These are phyloP conservation scores for Hebeloma cylindrosporum DNA, from an alignment of 768 basidiomycete species.

Conservation along the genomic window DNA sequence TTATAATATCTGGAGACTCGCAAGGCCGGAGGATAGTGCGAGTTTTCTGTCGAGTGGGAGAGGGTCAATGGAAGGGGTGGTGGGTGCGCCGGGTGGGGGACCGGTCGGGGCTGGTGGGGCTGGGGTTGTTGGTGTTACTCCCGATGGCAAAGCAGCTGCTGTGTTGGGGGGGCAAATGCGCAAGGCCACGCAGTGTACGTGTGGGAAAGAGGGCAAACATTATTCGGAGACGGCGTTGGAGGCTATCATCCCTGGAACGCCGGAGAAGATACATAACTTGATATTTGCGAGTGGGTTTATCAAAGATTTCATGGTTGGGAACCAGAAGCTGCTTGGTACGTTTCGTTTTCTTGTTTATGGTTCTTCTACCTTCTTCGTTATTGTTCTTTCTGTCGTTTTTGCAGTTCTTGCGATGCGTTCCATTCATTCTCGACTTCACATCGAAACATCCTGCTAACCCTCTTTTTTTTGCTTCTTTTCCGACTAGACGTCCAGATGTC, in stretches of 20 bases:
- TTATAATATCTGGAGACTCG: conserved; percentile 91
- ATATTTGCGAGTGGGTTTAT: conserved; percentile 96
- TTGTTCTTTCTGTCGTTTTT: too few relatives aligned
- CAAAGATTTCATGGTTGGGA: conserved; percentile 88
- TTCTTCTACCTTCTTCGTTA: background rate
- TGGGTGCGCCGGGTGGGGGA: conserved; percentile 17
- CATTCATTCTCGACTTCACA: conserved; percentile 49
- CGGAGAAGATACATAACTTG: conserved; percentile 93
- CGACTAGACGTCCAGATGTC: conserved; percentile 87
- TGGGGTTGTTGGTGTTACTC: conserved; percentile 14
- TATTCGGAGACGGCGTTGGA: conserved; percentile 76
- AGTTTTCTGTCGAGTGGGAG: conserved; percentile 37
- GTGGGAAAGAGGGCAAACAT: conserved; percentile 70
- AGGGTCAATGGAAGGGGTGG: conserved; percentile 34
- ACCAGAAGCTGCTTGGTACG: conserved; percentile 87
- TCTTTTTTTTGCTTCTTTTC: background rate
- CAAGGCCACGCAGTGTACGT: conserved; percentile 73
- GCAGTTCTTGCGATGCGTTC: background rate
- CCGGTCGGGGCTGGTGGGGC: conserved; percentile 18
- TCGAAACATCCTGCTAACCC: too few relatives aligned
- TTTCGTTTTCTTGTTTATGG: conserved; percentile 4
- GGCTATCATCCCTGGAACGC: conserved; percentile 79
- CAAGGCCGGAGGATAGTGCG: conserved; percentile 64
- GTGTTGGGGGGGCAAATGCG: conserved; percentile 22
- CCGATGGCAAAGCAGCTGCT: conserved; percentile 5